These are phyloP conservation scores for Biscogniauxia mediterranea DNA, from an alignment of 2,329 filamentous ascomycete genomes.

Conservation along the genomic window DNA sequence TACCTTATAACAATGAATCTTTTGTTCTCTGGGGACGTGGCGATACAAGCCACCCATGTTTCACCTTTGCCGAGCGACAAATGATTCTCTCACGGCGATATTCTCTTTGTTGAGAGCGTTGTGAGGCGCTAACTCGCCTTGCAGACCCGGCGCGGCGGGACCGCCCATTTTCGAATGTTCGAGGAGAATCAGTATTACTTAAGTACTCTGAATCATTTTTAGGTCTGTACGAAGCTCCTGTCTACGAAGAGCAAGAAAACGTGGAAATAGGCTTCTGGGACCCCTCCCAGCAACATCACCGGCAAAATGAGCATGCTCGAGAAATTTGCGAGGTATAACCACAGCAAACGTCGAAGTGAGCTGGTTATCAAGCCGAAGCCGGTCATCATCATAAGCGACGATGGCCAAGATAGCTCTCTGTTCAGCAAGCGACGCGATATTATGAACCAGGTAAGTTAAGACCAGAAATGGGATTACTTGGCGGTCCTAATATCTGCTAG, in stretches of 20 bases:
- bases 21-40: background rate
- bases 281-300: background rate
- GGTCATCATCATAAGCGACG: slow-evolving; percentile 19
- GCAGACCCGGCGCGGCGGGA: background rate
- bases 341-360: slow-evolving; percentile 20
- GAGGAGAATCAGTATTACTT: background rate
- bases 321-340: slow-evolving; percentile 25
- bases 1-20: background rate
- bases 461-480: no score
- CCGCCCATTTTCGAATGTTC: background rate
- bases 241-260: background rate
- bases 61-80: background rate
- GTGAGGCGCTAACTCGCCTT: background rate
- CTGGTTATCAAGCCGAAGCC: slow-evolving; percentile 23
- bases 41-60: background rate
- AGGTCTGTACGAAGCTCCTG: background rate
- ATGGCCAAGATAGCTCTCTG: slow-evolving; percentile 20
- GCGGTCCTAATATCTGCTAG: slow-evolving; percentile 11
- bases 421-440: slow-evolving; percentile 28
- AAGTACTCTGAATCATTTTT: background rate
- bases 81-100: background rate
- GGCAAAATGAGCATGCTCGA: slow-evolving; percentile 28
- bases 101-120: background rate
- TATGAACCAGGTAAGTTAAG: slow-evolving; percentile 27
- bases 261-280: background rate